Evolutionary conservation across 148 eudicot genomes (phyloP).

Genomic region (Dysphania ambrosioides): DNA sequence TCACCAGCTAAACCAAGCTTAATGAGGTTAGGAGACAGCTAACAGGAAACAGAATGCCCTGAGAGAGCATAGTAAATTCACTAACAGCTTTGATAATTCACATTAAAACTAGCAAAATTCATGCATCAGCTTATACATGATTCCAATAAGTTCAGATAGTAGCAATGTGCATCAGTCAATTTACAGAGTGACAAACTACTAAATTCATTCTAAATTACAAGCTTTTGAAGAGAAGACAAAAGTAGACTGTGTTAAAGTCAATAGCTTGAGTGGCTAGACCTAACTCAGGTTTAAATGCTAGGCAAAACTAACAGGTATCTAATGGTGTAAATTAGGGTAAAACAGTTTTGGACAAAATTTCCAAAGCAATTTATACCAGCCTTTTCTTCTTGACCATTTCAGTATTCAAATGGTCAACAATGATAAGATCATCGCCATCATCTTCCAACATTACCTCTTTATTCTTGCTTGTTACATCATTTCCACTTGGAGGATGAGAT

Average conservation of each 20-base stretch:
- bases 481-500: conserved; percentile 21
- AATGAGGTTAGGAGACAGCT: conserved; percentile 10
- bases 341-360: conserved; percentile 14
- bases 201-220: conserved; percentile 3
- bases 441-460: conserved; percentile 43
- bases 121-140: conserved; percentile 14
- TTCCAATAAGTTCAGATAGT: conserved; percentile 18
- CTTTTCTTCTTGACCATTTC: conserved; percentile 47
- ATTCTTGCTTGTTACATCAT: conserved; percentile 29
- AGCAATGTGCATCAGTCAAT: conserved; percentile 21
- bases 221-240: conserved; percentile 2
- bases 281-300: conserved; percentile 11
- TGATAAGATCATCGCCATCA: conserved; percentile 44
- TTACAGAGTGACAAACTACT: conserved; percentile 12
- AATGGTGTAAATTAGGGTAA: conserved; percentile 13
- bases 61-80: conserved; percentile 9
- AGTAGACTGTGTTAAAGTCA: conserved; percentile 23
- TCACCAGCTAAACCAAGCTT: conserved; percentile 6
- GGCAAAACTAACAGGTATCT: conserved; percentile 21
- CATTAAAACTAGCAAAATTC: conserved; percentile 8
- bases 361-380: conserved; percentile 31
- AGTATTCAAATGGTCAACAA: conserved; percentile 49
- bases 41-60: background rate
- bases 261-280: conserved; percentile 11
- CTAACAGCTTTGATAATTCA: conserved; percentile 5